These are phyloP conservation scores for Backusella macrospora DNA, from an alignment of 192 early-diverging fungal species.

Conservation along the genomic window DNA sequence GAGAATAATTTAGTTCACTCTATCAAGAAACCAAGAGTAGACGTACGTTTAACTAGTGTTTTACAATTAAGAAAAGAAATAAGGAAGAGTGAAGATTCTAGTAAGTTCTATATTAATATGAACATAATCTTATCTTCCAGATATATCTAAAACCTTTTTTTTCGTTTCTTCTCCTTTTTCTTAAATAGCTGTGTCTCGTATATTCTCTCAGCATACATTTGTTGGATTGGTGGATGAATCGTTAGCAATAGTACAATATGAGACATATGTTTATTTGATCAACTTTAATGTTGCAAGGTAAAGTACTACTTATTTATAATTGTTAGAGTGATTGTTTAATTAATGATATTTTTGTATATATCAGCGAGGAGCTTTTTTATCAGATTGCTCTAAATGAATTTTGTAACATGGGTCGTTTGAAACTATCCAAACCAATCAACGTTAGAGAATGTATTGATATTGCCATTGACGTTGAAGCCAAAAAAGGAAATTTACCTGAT, in stretches of 20 bases:
- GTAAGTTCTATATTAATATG: background rate
- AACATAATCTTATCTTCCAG: too few relatives aligned
- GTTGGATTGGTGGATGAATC: conserved; percentile 86
- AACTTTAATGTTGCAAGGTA: conserved; percentile 78
- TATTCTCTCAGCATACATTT: conserved; percentile 84
- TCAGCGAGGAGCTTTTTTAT: conserved; percentile 87
- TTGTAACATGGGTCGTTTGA: conserved; percentile 84
- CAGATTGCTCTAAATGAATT: conserved; percentile 82
- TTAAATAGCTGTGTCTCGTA: conserved; percentile 64
- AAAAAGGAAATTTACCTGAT: conserved; percentile 46
- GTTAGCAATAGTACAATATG: conserved; percentile 84
- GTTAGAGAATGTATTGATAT: conserved; percentile 71
- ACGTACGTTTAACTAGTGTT: conserved; percentile 83
- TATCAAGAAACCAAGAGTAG: conserved; percentile 47
- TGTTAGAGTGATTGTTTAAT: background rate
- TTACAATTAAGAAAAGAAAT: conserved; percentile 76
- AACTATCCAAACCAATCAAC: conserved; percentile 62
- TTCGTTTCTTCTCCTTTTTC: background rate
- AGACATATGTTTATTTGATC: conserved; percentile 82
- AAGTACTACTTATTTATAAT: background rate
- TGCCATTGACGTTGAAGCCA: conserved; percentile 64
- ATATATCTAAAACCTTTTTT: too few relatives aligned
- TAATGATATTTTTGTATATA: conserved; percentile 5
- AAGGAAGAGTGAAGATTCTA: conserved; percentile 52
- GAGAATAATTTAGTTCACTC: background rate